Conservation (phyloP, 345 rosid genomes). For the Rhodomyrtus tomentosa region DNA sequence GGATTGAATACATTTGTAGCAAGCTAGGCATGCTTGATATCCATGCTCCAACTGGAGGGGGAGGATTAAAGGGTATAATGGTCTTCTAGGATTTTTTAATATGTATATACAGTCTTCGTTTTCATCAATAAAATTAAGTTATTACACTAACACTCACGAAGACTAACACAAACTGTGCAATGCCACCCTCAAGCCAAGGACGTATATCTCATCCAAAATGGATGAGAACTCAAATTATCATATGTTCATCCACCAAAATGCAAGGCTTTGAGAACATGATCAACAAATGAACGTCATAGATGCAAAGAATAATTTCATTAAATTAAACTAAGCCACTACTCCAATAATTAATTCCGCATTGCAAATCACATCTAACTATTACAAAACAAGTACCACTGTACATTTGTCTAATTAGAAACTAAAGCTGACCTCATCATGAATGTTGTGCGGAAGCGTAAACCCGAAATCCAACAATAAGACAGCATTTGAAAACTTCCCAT, state of each 20-base stretch:
- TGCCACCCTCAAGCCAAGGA: neutral
- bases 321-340: neutral
- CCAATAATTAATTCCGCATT: neutral
- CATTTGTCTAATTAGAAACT: neutral
- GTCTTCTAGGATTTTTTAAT: too few species aligned
- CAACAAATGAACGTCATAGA: neutral
- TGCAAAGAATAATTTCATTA: neutral
- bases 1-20: too few species aligned
- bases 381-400: neutral
- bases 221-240: neutral
- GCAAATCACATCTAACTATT: neutral
- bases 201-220: neutral
- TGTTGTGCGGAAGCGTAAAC: slow-evolving; percentile 60
- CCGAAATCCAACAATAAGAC: slow-evolving; percentile 71
- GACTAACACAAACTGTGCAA: neutral
- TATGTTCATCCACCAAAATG: neutral
- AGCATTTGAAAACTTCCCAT: slow-evolving; percentile 73
- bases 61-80: too few species aligned
- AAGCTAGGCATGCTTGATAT: too few species aligned
- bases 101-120: too few species aligned
- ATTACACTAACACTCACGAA: too few species aligned
- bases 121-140: too few species aligned
- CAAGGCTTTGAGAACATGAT: neutral
- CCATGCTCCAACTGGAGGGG: too few species aligned
- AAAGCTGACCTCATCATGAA: slow-evolving; percentile 56